Evolutionary conservation across 345 rosid genomes (phyloP), one percentile per base, ranked within the genome.

Genomic region (Citrus inodora): DNA sequence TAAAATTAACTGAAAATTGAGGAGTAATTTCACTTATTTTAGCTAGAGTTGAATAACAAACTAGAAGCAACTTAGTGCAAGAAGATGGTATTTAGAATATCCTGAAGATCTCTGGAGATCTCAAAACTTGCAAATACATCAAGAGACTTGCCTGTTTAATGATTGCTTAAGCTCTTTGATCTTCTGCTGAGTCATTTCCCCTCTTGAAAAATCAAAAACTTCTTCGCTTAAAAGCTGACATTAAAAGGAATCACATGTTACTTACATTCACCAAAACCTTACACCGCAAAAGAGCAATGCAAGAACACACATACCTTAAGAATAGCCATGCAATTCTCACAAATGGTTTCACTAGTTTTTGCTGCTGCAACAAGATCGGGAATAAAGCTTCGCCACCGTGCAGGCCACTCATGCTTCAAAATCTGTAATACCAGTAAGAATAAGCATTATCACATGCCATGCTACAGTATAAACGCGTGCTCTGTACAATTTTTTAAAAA

Each of bases 321-420:
- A 81, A 97, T 97, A 22, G 85, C 88, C 99, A 97, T 97, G 93
- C 98, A 97, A 87, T 97, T 97, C 82, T 94, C 99, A 67, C 99
- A 97, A 80, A 97, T 91, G 62, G 98, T 97, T 97, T 97, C 99
- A 13, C 98, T 97, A n/a, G 98, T 93, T 92, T 92, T 97, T 73
- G 99, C 98, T 27, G 99, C 99, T 5, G 98, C 90, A 87, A 97
- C 98, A 74, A 97, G 94, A 86, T 94, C 99, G 46, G 99, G 99
- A 80, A 97, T 92, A 84, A 94, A 97, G 87, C 99, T 94, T 79
- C 85, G 87, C 99, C 99, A 97, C 82, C 98, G 92, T 71, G 91
- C 88, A 59, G 98, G 99, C 99, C 99, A 97, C 78, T 97, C 99
- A 83, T 97, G 99, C 86, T 97, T 97, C 83, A 97, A 85, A 76